Evolutionary conservation across 2,329 filamentous ascomycete genomes (phyloP), one percentile per base, ranked within the genome.

Genomic region (Nemania serpens): DNA sequence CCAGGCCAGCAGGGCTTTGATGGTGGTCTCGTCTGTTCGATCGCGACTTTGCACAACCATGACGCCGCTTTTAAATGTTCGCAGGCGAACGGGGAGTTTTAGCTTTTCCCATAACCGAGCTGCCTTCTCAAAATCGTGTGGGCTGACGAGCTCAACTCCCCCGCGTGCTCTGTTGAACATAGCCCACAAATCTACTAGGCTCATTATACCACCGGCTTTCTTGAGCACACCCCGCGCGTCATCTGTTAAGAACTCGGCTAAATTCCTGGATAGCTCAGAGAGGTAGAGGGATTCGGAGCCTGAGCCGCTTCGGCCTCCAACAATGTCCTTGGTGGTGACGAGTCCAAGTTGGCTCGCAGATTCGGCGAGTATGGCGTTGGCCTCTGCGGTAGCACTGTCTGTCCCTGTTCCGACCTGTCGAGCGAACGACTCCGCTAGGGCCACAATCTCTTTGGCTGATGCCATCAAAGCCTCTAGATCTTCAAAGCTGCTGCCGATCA

Each of bases 401-500:
- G 80, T 77, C 59, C 77, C 75, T 10, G 81, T 79, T 63, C 84
- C 85, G 18, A 79, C 79, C 71, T 93, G 90, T 12, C 86, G 82
- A 1, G 92, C 88, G 68, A 98, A 94, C 15, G 88, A 88, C 75
- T 98, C 94, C 0, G 95, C 95, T 43, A 99, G 87, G 5, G 93
- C 92, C 52, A 98, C 89, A 50, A 99, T 92, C 73, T 99, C 92
- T 73, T 98, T 97, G 5, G 95, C 95, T 3, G 94, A 97, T 2
- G 93, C 92, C 94, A 98, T 99, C 39, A 99, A 82, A 3, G 95
- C 93, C 73, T 98, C 94, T 0, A 99, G 84, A 71, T 99, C 95
- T 73, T 97, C 94, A 70, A 99, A 99, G 0, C 95, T 93, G 66
- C 86, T 93, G 25, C 94, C 94, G 66, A 99, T 97, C 51, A 97